Conservation (phyloP, 2,329 filamentous ascomycete genomes). For the Amphichorda felina region DNA sequence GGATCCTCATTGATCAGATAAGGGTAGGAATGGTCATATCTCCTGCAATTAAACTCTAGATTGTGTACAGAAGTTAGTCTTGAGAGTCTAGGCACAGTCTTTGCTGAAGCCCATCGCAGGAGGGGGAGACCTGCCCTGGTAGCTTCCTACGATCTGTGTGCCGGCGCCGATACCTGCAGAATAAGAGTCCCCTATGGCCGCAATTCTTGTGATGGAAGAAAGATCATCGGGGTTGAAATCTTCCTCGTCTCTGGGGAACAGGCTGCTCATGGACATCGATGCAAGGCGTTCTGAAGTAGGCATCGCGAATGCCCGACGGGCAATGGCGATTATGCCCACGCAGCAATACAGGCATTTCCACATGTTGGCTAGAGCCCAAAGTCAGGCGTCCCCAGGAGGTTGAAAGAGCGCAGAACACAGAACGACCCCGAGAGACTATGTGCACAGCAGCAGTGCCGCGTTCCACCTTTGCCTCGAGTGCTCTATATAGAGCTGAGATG, state of each 20-base stretch:
- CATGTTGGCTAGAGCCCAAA: no score
- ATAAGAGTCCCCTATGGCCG: constrained; percentile 8
- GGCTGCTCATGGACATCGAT: not conserved
- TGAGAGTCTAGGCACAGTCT: no score
- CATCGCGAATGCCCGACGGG: not conserved
- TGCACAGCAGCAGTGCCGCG: no score
- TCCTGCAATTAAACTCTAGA: constrained; percentile 6
- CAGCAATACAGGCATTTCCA: no score
- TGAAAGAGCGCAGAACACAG: no score
- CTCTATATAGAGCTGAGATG: no score
- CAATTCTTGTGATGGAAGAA: constrained; percentile 6
- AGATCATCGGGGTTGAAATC: constrained; percentile 5
- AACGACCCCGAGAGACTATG: no score
- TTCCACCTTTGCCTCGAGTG: no score
- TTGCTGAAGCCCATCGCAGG: no score
- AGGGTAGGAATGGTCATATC: constrained; percentile 7
- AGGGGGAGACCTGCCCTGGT: no score
- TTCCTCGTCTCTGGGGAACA: constrained; percentile 2
- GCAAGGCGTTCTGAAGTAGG: not conserved
- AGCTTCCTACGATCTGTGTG: not conserved
- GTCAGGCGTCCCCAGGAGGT: no score
- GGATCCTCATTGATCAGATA: constrained; percentile 6
- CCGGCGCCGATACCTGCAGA: constrained; percentile 9
- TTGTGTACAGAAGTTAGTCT: not conserved
- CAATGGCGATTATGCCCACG: not conserved